Conservation (phyloP, 1,139 yeast species). For the Dujonia santamariae region DNA sequence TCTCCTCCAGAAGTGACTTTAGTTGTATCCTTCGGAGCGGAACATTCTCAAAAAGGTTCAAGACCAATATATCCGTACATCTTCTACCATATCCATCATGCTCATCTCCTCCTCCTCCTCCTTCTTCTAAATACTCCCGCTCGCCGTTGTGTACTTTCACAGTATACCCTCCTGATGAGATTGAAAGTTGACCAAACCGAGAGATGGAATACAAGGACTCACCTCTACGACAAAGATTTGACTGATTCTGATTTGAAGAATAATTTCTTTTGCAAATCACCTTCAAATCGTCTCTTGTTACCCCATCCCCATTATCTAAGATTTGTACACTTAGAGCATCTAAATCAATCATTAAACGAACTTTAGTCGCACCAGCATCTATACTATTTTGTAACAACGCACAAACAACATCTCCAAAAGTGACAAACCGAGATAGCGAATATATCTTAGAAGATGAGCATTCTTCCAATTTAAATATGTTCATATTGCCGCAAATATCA, state of each 20-base stretch:
- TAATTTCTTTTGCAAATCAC: constrained; percentile 64
- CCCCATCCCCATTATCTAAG: constrained; percentile 78
- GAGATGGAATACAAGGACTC: constrained; percentile 64
- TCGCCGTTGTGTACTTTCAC: neutral
- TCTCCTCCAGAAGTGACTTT: constrained; percentile 27
- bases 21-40: constrained; percentile 54
- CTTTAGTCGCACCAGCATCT: constrained; percentile 66
- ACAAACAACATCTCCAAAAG: constrained; percentile 45
- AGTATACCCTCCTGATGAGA: too few species aligned
- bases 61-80: too few species aligned
- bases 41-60: constrained; percentile 47
- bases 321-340: constrained; percentile 59
- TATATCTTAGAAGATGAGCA: neutral
- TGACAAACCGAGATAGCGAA: neutral
- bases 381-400: constrained; percentile 79
- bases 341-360: constrained; percentile 63
- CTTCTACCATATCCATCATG: too few species aligned
- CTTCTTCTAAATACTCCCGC: too few species aligned
- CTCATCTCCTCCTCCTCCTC: neutral
- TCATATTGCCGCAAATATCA: neutral
- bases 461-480: neutral
- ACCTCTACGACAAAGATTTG: constrained; percentile 77
- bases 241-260: constrained; percentile 55
- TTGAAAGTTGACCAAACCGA: constrained; percentile 31
- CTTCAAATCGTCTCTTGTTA: constrained; percentile 53